A percentile compares a stretch with the other conserved stretches of the same genome.
Conservation (phyloP, 176 grass and related monocot species). For the Cocos nucifera region DNA sequence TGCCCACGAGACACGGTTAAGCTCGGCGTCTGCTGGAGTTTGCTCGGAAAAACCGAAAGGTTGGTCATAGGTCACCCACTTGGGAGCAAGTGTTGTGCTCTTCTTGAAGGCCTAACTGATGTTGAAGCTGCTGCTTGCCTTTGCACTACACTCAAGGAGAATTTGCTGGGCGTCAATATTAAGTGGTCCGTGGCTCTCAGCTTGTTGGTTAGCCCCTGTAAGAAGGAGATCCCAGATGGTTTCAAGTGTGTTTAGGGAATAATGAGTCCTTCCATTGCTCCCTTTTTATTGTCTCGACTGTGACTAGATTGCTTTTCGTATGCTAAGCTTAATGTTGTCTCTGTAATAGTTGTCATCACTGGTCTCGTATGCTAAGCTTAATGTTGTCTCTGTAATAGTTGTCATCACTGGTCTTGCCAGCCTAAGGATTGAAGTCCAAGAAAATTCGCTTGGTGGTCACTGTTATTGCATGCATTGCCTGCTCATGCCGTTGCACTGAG, state of each 20-base stretch:
- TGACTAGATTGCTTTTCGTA: too few species aligned
- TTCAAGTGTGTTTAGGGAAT: conserved; percentile 58
- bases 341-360: too few species aligned
- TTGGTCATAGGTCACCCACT: conserved; percentile 19
- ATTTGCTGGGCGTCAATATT: conserved; percentile 43
- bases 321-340: too few species aligned
- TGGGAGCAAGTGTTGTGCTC: conserved; percentile 44
- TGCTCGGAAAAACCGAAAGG: conserved; percentile 33
- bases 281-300: too few species aligned
- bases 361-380: too few species aligned
- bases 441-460: too few species aligned
- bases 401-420: too few species aligned
- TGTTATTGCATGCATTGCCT: too few species aligned
- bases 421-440: too few species aligned
- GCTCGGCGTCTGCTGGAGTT: conserved; percentile 38
- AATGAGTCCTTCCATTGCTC: too few species aligned
- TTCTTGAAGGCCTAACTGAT: conserved; percentile 30
- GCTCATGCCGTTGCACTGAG: too few species aligned
- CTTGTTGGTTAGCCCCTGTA: conserved; percentile 64
- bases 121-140: conserved; percentile 68
- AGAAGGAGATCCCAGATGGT: conserved; percentile 49
- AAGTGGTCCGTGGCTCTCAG: conserved; percentile 65
- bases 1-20: conserved; percentile 71
- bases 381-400: too few species aligned
- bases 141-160: conserved; percentile 71